Evolutionary conservation across 179 eudicot species (phyloP).

Genomic region (Actinidia arguta): DNA sequence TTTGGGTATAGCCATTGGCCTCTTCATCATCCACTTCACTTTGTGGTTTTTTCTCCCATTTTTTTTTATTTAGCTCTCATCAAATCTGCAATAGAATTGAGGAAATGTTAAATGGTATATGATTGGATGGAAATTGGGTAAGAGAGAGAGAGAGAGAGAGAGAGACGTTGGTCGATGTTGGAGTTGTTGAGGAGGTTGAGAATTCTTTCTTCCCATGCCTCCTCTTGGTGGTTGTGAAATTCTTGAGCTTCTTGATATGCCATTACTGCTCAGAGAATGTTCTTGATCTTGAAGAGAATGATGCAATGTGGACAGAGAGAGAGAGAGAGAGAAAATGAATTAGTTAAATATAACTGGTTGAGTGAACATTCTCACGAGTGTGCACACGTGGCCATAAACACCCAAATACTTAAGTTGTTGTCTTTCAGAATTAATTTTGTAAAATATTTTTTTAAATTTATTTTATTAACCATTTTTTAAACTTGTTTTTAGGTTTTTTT

Average conservation of each 20-base stretch:
- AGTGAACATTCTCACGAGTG: no score
- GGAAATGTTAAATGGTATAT: neutral
- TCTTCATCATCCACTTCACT: conserved; percentile 20
- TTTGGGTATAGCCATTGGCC: conserved; percentile 22
- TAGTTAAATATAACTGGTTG: no score
- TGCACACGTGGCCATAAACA: no score
- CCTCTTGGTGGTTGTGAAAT: neutral
- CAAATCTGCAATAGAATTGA: neutral
- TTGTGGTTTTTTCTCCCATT: conserved; percentile 13
- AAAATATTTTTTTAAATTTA: no score
- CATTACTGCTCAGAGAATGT: neutral
- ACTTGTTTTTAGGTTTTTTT: no score
- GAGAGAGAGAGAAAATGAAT: neutral
- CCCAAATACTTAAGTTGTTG: no score
- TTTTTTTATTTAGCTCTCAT: neutral
- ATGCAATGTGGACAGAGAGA: conserved; percentile 6
- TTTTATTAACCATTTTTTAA: no score
- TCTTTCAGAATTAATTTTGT: no score
- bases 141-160: conserved; percentile 16
- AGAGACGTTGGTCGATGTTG: conserved; percentile 26
- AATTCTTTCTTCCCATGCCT: conserved; percentile 21
- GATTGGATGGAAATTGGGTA: neutral
- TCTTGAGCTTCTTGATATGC: neutral
- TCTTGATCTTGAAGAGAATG: conserved; percentile 3
- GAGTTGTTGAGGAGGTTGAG: conserved; percentile 17